Conservation (phyloP, 1,284 basidiomycete species). For the Malassezia caprae region DNA sequence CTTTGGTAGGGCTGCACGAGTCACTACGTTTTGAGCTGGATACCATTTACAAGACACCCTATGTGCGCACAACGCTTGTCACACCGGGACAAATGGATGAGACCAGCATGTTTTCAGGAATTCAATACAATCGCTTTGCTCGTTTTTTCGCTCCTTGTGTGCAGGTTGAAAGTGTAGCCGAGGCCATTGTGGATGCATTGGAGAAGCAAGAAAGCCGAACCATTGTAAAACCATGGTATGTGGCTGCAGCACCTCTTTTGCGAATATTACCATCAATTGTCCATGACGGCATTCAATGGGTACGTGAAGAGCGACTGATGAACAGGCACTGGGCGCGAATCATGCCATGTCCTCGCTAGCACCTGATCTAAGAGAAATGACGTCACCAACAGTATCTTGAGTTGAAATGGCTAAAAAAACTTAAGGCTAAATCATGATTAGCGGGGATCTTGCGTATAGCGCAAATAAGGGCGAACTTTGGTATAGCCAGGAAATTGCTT, state of each 20-base stretch:
- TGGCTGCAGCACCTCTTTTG: constrained; percentile 26
- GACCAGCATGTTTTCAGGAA: constrained; percentile 31
- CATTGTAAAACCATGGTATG: constrained; percentile 33
- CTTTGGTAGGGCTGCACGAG: constrained; percentile 42
- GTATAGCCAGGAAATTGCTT: constrained; percentile 63
- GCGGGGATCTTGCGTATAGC: constrained; percentile 50
- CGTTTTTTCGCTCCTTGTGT: constrained; percentile 31
- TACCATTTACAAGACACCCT: constrained; percentile 22
- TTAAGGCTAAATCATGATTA: background rate
- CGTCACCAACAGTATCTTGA: background rate
- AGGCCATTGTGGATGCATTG: constrained; percentile 22
- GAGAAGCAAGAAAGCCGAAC: constrained; percentile 24
- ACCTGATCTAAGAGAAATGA: background rate
- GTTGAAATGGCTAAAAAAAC: background rate
- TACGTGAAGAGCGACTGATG: background rate
- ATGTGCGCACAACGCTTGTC: constrained; percentile 32
- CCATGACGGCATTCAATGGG: constrained; percentile 3
- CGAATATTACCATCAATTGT: constrained; percentile 25
- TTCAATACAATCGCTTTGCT: constrained; percentile 20
- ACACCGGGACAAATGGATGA: constrained; percentile 31
- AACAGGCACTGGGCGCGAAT: constrained; percentile 8
- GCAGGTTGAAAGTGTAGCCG: constrained; percentile 22
- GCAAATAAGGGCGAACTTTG: constrained; percentile 53
- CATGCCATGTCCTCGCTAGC: constrained; percentile 7
- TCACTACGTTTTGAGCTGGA: constrained; percentile 42